Base-by-base conservation (phyloP, 768 basidiomycete genomes). In the Serendipita sp. region DNA sequence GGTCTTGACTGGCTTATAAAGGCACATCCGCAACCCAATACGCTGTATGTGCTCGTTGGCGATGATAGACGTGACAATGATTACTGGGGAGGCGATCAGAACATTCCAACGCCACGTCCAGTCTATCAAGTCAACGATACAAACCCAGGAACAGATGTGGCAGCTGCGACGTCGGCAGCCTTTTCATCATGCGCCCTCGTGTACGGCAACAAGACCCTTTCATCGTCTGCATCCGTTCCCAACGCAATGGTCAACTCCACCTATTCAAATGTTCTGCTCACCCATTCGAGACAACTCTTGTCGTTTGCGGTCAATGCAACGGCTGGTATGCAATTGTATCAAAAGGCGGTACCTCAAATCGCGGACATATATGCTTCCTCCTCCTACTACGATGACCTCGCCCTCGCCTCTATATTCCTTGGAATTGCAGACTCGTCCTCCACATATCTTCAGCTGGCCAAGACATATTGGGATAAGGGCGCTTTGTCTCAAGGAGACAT, bases 1-100 rank as follows among this genome's bases (percentile, higher is more conserved):
- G 86, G 91, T 30, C 80, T 91, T 51, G 87, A 91, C 73, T 96
- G 91, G 91, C 76, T 94, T 62, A 90, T 94, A 63, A 91, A 89
- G 89, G 91, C 89, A 5, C 92, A 96, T 73, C 84, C 92, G 0
- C 74, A 81, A 18, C 77, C 83, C 16, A 78, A 81, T 63, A 86
- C 85, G 0, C 78, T 97, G 48, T 88, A 81, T 68, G 87, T 93
- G 36, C 85, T 88, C 73, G 80, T 93, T 38, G 89, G 83, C 44
- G 78, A 83, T 64, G 78, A 83, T 86, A 74, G 81, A 64, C 70
- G 81, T 18, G 88, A 92, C 71, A 81, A 88, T 69, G 78, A 78
- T 2, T 97, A 96, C 71, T 95, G 93, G 91, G 93, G 91, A 66
- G 89, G 87, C 10, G 93, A 96, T 69, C 79, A 77, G 54, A 78